phyloP scores from a whole-genome alignment of 2,329 filamentous ascomycete genomes.

The Moelleriella libera region DNA sequence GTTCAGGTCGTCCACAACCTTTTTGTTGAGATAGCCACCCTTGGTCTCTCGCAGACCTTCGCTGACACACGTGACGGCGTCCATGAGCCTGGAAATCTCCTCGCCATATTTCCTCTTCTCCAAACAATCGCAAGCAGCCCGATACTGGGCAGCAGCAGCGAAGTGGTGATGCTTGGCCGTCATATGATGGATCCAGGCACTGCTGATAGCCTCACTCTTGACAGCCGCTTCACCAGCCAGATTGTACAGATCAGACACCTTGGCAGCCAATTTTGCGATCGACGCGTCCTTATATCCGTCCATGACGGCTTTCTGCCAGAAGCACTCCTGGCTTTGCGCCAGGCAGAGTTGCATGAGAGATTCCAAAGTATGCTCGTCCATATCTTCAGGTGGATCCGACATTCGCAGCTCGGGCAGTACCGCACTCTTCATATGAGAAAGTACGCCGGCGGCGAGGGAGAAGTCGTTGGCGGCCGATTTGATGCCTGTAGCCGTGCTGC shows the following conservation, averaged over 20 bases:
- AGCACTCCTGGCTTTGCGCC: constrained; percentile 91
- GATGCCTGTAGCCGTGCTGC: constrained; percentile 65
- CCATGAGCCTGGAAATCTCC: constrained; percentile 74
- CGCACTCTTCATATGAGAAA: constrained; percentile 61
- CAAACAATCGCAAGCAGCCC: constrained; percentile 77
- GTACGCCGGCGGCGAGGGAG: constrained; percentile 71
- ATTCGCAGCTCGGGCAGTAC: constrained; percentile 72
- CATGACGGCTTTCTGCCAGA: constrained; percentile 94
- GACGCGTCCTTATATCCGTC: constrained; percentile 84
- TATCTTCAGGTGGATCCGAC: constrained; percentile 79
- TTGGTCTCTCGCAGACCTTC: constrained; percentile 76
- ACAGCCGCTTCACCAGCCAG: constrained; percentile 73
- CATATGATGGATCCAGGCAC: constrained; percentile 96
- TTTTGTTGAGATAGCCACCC: constrained; percentile 61
- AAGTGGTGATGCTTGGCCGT: constrained; percentile 96
- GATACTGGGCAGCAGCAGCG: constrained; percentile 84
- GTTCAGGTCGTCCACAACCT: constrained; percentile 69
- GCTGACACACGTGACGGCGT: constrained; percentile 69
- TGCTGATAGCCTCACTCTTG: constrained; percentile 79
- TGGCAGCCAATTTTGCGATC: constrained; percentile 78
- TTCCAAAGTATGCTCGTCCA: constrained; percentile 80
- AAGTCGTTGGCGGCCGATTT: constrained; percentile 86
- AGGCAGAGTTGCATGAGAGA: constrained; percentile 73
- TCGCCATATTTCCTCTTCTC: constrained; percentile 94
- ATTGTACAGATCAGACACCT: constrained; percentile 84